Base-by-base conservation (phyloP, 2,329 filamentous ascomycete genomes). In the Neofusicoccum sp. region DNA sequence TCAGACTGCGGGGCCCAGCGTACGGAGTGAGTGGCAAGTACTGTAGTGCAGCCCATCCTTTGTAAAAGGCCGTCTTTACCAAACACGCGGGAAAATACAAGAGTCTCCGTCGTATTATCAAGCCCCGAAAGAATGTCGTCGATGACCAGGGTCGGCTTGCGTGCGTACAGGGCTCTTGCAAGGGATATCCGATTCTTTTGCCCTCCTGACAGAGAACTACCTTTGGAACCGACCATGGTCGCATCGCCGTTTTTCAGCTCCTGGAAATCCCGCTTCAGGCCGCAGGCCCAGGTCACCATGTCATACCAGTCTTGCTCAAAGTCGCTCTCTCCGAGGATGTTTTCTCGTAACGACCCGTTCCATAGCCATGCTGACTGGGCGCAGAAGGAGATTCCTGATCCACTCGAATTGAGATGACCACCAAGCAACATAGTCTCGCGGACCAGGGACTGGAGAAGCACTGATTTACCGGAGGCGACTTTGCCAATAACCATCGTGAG, bases 101-200 rank as follows among this genome's bases (percentile, higher is more conserved):
- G 72, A 31, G 79, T 77, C 60, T 81, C 80, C 0, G 80, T 82
- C 14, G 76, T 72, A 8, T 75, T 70, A 64, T 83, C 81, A 6
- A 84, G 73, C 3, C 80, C 80, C 61, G 77, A 81, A n/a, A 84
- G 74, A 20, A 79, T 76, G 63, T 83, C 80, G 63, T 83, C 81
- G 11, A 84, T 72, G 20, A 84, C 72, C 31, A 82, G 69, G 28
- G 81, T 71, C 36, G 78, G 73, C 51, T 75, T 76, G 45, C 78
- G 75, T 20, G 80, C 75, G 66, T 83, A 84, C 8, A 82, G 71
- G 12, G 80, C 81, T 59, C 82, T 73, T 24, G 82, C 82, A n/a
- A 83, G 74, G n/a, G 80, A 77, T 70, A 83, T 77, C 53, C 81
- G 76, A 63, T 82, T 80, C 62, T 77, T 81, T 63, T 84, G 81